Base-by-base conservation (phyloP, 768 basidiomycete genomes). In the Agaricus blazei region DNA sequence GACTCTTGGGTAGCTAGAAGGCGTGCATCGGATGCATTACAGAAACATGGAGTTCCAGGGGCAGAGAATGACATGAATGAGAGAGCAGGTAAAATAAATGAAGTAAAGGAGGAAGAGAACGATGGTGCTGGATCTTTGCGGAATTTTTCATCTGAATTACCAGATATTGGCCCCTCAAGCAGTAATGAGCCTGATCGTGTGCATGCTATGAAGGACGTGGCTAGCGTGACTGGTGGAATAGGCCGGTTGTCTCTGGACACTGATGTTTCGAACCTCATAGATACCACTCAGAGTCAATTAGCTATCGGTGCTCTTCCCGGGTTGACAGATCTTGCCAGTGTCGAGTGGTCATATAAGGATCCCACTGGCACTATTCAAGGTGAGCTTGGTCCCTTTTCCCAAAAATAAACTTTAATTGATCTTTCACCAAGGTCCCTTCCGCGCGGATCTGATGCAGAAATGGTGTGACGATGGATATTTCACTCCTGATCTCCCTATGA, bases 381-480 rank as follows among this genome's bases (percentile, higher is more conserved):
- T 92, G 62, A 34, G 34, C 34, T 11, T 34, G 38, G 42, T 52
- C 11, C 8, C 15, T 19, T 31, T 11, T 9, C 14, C 11, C 19
- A 19, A 19, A 19, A 28, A 44, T 26, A 9, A 28, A 49, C 24
- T 11, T 19, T 26, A 71, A 61, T 5, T 40, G 23, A 29, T 54
- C 40, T 49, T 24, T 41, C 45, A 19, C 62, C 19, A 59, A 96
- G 93, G 94, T 56, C 93, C 94, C 4, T 98, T 96, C 77, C 80
- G 79, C 44, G 92, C 91, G 27, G 83, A 87, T 58, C 62, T 88
- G 52, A 96, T 98, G 94, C 93, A 96, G 72, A 90, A 90, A 64
- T 97, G 94, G 94, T 87, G 85, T 65, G 84, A 91, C 49, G 89
- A 88, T 63, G 89, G 90, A 14, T 98, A 95, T 70, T 98, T 98